phyloP scores from a whole-genome alignment of 2,329 filamentous ascomycete species.

The Capronia americana region DNA sequence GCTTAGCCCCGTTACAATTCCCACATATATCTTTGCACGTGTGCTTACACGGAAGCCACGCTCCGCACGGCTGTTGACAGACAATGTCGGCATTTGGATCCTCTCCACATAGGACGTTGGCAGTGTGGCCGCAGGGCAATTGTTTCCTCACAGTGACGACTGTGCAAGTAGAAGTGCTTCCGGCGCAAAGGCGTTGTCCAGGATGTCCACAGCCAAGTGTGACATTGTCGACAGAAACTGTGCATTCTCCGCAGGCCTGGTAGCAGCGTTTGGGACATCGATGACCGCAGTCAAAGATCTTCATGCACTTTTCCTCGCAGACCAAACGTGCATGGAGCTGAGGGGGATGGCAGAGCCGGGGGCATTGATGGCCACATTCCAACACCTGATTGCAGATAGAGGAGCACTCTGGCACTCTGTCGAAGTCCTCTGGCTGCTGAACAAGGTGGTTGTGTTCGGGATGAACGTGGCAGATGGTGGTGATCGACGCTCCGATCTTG shows the following conservation, averaged over 20 bases:
- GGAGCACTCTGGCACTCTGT: constrained; percentile 36
- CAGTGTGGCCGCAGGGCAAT: constrained; percentile 36
- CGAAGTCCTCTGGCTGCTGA: constrained; percentile 40
- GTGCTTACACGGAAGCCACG: constrained; percentile 37
- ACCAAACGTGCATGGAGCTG: constrained; percentile 35
- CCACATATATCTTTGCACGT: constrained; percentile 31
- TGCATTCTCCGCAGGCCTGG: constrained; percentile 37
- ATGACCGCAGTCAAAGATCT: constrained; percentile 35
- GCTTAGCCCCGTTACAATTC: constrained; percentile 8
- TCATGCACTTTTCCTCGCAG: constrained; percentile 36
- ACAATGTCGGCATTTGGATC: constrained; percentile 17
- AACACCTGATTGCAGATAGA: constrained; percentile 36
- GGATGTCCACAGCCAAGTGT: constrained; percentile 37
- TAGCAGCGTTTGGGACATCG: constrained; percentile 35
- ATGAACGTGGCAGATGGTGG: constrained; percentile 41
- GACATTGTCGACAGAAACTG: constrained; percentile 11
- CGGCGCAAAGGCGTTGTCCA: constrained; percentile 35
- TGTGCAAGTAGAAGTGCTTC: constrained; percentile 29
- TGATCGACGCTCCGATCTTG: constrained; percentile 39
- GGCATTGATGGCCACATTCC: constrained; percentile 41
- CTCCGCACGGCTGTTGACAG: constrained; percentile 29
- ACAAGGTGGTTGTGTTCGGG: constrained; percentile 31
- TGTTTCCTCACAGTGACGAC: constrained; percentile 19
- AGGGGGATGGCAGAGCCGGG: constrained; percentile 36
- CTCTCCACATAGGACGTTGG: constrained; percentile 32